Evolutionary conservation across 129 eudicot species (phyloP), one percentile per base, ranked within the genome.

Genomic region (Arctium lappa): DNA sequence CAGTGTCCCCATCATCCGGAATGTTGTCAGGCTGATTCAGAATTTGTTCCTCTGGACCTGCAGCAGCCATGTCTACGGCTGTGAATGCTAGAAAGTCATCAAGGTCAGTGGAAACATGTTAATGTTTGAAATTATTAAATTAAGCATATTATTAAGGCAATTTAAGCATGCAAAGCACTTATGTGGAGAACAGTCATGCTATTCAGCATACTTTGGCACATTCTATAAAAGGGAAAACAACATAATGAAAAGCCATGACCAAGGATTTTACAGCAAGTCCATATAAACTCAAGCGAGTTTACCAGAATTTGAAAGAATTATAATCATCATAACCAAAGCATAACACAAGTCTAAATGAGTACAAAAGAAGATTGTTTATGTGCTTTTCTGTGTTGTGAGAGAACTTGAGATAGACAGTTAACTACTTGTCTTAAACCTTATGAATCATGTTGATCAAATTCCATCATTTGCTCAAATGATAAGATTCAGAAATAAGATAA

Each of bases 1-100:
- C 94, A 84, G 89, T 84, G 22, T 82, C 91, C 76, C 74, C 85
- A 9, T 88, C 94, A 84, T 92, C 98, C 83, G 92, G 95, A 79
- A 84, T 74, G 60, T 76, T 79, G 80, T 90, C 97, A 65, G 91
- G 90, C 84, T 90, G 98, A 76, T 92, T 80, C 80, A 94, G 81
- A 74, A 90, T 82, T 82, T 90, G 95, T 86, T 92, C 98, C 85
- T 94, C 98, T 32, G 95, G 94, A 80, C 89, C 86, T 56, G 79
- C 90, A 72, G 88, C 84, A 72, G 87, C 69, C 87, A 92, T 85
- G 80, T 90, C 98, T 86, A 89, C 89, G 84, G 92, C 94, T 88
- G 90, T 86, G 85, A 85, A 91, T 34, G 87, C 83, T 74, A 87
- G 81, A 78, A 34, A 30, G 56, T 69, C 46, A 31, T 37, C 53